phyloP scores from a whole-genome alignment of 164 flowering plant species.

The grape (Vitis vinifera) region ASM3070453v1 NC_081812.1:10327001-10327500 shows the following conservation, averaged over 20 bases:
- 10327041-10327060: conserved; percentile 44
- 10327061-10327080: conserved; percentile 41
- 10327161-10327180: conserved; percentile 26
- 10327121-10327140: conserved; percentile 54
- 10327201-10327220: conserved; percentile 14
- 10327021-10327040: conserved; percentile 33
- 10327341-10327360: conserved; percentile 9
- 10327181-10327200: conserved; percentile 31
- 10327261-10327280: conserved; percentile 21
- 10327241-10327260: conserved; percentile 6
- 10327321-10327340: conserved; percentile 19
- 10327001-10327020: conserved; percentile 23
- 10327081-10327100: conserved; percentile 40
- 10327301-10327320: conserved; percentile 16
- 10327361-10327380: conserved; percentile 12
- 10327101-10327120: conserved; percentile 35
- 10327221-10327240: conserved; percentile 6
- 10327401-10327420: conserved; percentile 4
- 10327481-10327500: conserved; percentile 12
- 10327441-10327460: conserved; percentile 9
- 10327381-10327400: conserved; percentile 11
- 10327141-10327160: conserved; percentile 51
- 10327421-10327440: neutral
- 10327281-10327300: conserved; percentile 2
- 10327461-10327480: conserved; percentile 5